Evolutionary conservation across 75 land plant genomes (phyloP).

Genomic region (Ceratopteris richardii): DNA sequence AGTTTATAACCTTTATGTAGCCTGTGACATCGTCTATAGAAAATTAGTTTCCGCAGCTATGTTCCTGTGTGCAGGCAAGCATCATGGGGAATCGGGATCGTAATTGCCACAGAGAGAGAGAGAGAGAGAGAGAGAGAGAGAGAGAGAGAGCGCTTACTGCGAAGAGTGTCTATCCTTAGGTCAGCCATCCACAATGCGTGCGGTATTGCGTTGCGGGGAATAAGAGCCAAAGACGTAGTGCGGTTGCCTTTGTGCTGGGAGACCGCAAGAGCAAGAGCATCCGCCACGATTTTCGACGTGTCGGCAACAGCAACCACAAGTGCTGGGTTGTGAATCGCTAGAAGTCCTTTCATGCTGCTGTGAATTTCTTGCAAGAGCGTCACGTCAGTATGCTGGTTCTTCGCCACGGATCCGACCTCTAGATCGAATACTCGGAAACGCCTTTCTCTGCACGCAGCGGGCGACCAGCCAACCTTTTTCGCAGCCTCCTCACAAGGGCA

Average conservation of each 20-base stretch:
- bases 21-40: no score
- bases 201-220: slow-evolving; percentile 19
- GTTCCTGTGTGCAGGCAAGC: no score
- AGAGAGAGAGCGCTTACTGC: neutral
- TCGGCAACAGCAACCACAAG: slow-evolving; percentile 62
- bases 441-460: slow-evolving; percentile 25
- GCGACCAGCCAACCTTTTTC: slow-evolving; percentile 21
- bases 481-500: slow-evolving; percentile 42
- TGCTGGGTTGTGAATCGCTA: slow-evolving; percentile 81
- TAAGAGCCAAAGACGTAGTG: slow-evolving; percentile 20
- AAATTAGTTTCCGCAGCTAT: no score
- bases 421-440: slow-evolving; percentile 40
- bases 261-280: slow-evolving; percentile 68
- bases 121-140: slow-evolving; percentile 6
- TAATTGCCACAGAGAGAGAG: neutral
- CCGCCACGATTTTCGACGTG: slow-evolving; percentile 47
- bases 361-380: slow-evolving; percentile 63
- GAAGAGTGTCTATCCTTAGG: neutral
- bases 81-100: no score
- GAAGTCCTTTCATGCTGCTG: slow-evolving; percentile 73
- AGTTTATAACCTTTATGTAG: no score
- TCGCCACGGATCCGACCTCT: slow-evolving; percentile 28
- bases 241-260: slow-evolving; percentile 18
- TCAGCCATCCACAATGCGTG: slow-evolving; percentile 28
- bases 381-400: slow-evolving; percentile 36